These are phyloP conservation scores for Lophium mytilinum DNA, from an alignment of 495 filamentous ascomycete species.

Conservation along the genomic window DNA sequence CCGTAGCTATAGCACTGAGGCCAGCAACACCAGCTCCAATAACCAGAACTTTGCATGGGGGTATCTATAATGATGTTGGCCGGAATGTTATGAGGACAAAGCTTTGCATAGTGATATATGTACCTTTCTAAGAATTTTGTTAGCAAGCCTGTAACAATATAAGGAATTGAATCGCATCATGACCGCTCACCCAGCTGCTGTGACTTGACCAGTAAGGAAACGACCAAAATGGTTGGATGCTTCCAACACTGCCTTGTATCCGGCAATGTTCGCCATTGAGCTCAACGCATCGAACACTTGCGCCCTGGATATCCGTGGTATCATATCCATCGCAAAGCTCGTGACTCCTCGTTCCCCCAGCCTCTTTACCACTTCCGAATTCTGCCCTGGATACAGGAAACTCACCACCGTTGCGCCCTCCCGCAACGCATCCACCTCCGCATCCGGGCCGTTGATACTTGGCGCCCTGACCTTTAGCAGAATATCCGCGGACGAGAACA, in stretches of 20 bases:
- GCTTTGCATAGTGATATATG: background rate
- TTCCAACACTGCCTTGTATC: conserved; percentile 77
- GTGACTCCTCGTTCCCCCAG: conserved; percentile 56
- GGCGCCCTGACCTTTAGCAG: conserved; percentile 72
- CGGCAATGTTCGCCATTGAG: conserved; percentile 82
- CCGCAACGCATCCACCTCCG: conserved; percentile 52
- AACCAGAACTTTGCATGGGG: conserved; percentile 72
- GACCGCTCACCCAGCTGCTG: conserved; percentile 55
- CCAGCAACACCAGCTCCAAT: conserved; percentile 79
- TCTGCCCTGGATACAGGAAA: conserved; percentile 67
- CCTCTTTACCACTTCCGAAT: conserved; percentile 57
- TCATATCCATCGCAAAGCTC: conserved; percentile 76
- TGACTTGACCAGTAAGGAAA: conserved; percentile 75
- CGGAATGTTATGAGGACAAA: background rate
- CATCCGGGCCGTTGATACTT: conserved; percentile 41
- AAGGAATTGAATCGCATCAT: too few species aligned
- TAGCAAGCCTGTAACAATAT: background rate
- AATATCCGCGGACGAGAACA: conserved; percentile 66
- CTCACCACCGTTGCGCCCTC: conserved; percentile 63
- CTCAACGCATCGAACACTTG: conserved; percentile 68
- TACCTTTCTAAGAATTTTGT: conserved; percentile 18
- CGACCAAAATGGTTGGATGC: conserved; percentile 76
- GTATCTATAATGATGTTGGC: conserved; percentile 44
- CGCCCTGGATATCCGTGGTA: conserved; percentile 73
- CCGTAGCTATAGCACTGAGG: conserved; percentile 68